Base-by-base conservation (phyloP, 2,329 filamentous ascomycete genomes). In the Ciborinia camelliae region DNA sequence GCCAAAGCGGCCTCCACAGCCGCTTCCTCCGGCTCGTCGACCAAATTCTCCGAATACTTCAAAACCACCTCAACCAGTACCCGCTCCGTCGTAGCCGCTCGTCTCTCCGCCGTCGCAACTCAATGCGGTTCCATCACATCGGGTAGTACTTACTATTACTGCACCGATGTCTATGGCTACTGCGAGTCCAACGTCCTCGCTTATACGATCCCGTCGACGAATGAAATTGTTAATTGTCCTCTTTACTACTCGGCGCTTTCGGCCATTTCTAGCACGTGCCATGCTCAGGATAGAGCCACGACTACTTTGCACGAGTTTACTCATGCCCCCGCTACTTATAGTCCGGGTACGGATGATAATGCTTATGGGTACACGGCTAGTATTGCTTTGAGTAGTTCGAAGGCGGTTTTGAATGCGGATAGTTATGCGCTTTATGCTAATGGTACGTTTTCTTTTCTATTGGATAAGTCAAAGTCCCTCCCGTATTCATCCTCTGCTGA, bases 241-340 rank as follows among this genome's bases (percentile, higher is more conserved):
- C 75, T 85, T 26, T 87, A 82, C 76, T 90, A 86, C 78, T 81
- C 72, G 52, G 77, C 74, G 15, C 79, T 90, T 10, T 78, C 83
- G 0, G 78, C 79, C 1, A 65, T 84, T 37, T 77, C 81, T 10
- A 70, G 69, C 10, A 76, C 73, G 1, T 90, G 88, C 78, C 85
- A 89, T 73, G 81, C 71, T 2, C 87, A 90, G 76, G 87, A 89
- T 72, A 84, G 87, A 76, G 84, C 84, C 3, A 87, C 82, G 14
- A 89, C 87, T 18, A 81, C 81, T 39, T 75, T 90, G 18, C 88
- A 90, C 71, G 88, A 90, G 79, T 79, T 81, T 69, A 88, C 87
- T 10, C 88, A 90, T 72, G 79, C 82, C n/a, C 76, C 81, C 73
- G 80, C 77, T 76, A 79, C 82, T 15, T 81, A 77, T 66, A 74